These are phyloP conservation scores for Thelonectria discophora DNA, from an alignment of 2,329 filamentous ascomycete genomes.

Conservation along the genomic window DNA sequence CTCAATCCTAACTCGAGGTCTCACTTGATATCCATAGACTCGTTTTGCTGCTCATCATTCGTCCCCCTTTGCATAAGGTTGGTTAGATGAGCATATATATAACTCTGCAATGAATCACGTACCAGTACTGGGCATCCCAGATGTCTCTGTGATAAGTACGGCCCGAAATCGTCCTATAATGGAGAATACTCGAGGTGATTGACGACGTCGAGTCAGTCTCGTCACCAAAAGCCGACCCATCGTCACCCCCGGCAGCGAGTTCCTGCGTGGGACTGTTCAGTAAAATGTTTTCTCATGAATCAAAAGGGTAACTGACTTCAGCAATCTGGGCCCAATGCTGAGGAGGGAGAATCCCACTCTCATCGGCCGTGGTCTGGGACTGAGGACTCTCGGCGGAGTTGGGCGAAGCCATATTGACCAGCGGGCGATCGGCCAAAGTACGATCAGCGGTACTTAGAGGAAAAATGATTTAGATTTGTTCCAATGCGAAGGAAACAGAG, in stretches of 20 bases:
- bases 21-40: conserved; percentile 1
- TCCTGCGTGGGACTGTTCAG: conserved; percentile 2
- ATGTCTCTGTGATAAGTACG: conserved; percentile 30
- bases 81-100: not conserved
- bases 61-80: not conserved
- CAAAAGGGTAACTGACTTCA: conserved; percentile 12
- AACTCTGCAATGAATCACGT: not conserved
- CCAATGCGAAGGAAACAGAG: not conserved
- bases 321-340: conserved; percentile 30
- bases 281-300: not conserved
- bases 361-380: not conserved
- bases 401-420: not conserved
- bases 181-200: conserved; percentile 24
- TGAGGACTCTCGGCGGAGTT: not conserved
- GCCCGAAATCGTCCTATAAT: conserved; percentile 31
- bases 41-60: not conserved
- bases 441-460: not conserved
- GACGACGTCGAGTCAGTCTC: conserved; percentile 24
- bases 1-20: not conserved
- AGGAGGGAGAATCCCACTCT: conserved; percentile 25
- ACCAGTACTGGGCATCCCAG: conserved; percentile 31
- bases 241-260: conserved; percentile 14
- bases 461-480: not conserved
- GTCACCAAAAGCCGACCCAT: conserved; percentile 21
- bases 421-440: not conserved